A percentile compares a stretch with the other conserved stretches of the same genome.
Conservation (phyloP, 768 basidiomycete species). For the Russula ochroleuca region DNA sequence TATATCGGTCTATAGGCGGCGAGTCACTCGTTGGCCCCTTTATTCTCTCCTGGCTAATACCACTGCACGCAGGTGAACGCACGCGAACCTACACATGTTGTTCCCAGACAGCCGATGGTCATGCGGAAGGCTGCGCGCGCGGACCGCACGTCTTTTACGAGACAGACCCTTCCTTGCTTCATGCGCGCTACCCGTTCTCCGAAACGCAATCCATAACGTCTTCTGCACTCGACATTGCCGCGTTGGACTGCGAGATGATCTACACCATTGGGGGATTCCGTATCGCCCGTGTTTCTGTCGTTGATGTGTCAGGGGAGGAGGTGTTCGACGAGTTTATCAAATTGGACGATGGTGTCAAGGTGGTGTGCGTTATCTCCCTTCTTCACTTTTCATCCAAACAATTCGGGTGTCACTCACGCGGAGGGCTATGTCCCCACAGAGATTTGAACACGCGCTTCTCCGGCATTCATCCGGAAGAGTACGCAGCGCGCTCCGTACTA, state of each 20-base stretch:
- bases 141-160: conserved; percentile 94
- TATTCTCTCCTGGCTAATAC: neutral
- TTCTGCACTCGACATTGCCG: conserved; percentile 67
- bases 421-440: conserved; percentile 38
- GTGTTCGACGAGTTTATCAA: conserved; percentile 80
- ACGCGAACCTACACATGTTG: conserved; percentile 76
- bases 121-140: conserved; percentile 59
- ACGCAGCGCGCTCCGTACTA: conserved; percentile 54
- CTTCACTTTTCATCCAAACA: neutral
- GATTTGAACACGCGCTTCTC: conserved; percentile 93
- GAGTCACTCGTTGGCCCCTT: conserved; percentile 28
- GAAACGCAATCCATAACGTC: conserved; percentile 35
- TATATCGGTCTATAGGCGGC: conserved; percentile 64
- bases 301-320: conserved; percentile 67
- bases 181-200: conserved; percentile 73
- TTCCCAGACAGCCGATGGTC: conserved; percentile 51
- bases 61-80: conserved; percentile 52
- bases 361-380: conserved; percentile 51
- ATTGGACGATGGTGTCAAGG: conserved; percentile 75
- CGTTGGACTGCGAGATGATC: conserved; percentile 96
- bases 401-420: neutral
- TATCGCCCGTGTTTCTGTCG: conserved; percentile 84
- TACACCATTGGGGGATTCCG: conserved; percentile 92
- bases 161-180: conserved; percentile 56
- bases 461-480: conserved; percentile 60